Evolutionary conservation across 768 basidiomycete genomes (phyloP), one percentile per base, ranked within the genome.

Genomic region (Tylopilus felleus): DNA sequence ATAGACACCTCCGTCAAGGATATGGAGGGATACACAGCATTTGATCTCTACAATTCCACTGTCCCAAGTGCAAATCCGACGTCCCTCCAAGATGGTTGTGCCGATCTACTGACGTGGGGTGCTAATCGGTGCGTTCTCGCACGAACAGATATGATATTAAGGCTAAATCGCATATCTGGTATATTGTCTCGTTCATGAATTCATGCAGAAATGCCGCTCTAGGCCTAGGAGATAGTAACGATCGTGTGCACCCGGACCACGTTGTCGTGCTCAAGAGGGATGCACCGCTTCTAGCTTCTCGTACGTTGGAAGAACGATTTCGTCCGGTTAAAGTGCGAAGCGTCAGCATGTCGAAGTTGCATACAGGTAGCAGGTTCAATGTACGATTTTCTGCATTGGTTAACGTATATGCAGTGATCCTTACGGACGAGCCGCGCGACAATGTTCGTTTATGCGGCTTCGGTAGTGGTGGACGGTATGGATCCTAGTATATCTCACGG

Each of bases 41-140:
- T 93, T 57, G 95, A 98, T 65, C 72, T 98, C 31, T 97, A 93
- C 73, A 98, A 98, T 66, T 88, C 89, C 4, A 96, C 93, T 0
- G 73, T 96, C 57, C 77, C 81, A 65, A 88, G 81, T 27, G 90
- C 89, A 4, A 83, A 83, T 54, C 88, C 87, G 5, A 60, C 65
- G 2, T 59, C 65, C 61, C 76, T 65, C 65, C 60, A 69, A 3
- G 66, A 60, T 10, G 64, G 57, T 46, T 68, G 55, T 38, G 62
- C 79, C 2, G 91, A 95, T 43, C 70, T 98, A 10, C 87, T 83
- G 61, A 92, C 88, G 5, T 97, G 93, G 94, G 94, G 95, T 33
- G 74, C 80, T 12, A 97, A 96, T 60, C 76, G 86, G 85, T 84
- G 60, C 7, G 72, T 40, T n/a, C 35, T 45, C 25, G 36, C 8